Evolutionary conservation across 129 eudicot genomes (phyloP).

Genomic region (Tanacetum coccineum): DNA sequence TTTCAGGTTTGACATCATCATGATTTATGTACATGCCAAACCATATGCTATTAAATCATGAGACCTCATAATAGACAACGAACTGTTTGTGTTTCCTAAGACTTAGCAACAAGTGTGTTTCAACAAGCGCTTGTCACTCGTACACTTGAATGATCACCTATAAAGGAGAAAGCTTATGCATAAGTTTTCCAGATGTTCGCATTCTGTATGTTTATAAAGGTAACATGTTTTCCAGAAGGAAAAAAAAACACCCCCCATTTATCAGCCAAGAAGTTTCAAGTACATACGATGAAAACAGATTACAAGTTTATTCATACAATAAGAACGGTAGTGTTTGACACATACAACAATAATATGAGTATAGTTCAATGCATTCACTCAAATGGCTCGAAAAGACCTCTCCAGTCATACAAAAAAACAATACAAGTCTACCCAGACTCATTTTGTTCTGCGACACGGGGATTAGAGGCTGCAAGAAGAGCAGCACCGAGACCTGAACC

Average conservation of each 20-base stretch:
- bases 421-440: constrained; percentile 34
- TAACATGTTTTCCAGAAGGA: no score
- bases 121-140: no score
- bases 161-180: neutral
- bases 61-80: no score
- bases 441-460: constrained; percentile 55
- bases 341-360: constrained; percentile 62
- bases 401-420: neutral
- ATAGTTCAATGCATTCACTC: constrained; percentile 43
- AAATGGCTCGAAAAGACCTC: neutral
- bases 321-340: constrained; percentile 39
- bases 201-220: neutral
- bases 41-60: no score
- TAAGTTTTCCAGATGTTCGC: neutral
- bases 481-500: constrained; percentile 98
- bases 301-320: no score
- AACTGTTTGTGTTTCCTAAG: no score
- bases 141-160: neutral
- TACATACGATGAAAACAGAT: no score
- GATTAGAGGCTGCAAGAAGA: constrained; percentile 87
- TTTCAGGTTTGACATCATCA: no score
- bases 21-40: no score
- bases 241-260: no score
- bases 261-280: constrained; percentile 50
- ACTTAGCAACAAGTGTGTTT: no score